Conservation (phyloP, 495 filamentous ascomycete species). For the Massariosphaeria phaeospora region DNA sequence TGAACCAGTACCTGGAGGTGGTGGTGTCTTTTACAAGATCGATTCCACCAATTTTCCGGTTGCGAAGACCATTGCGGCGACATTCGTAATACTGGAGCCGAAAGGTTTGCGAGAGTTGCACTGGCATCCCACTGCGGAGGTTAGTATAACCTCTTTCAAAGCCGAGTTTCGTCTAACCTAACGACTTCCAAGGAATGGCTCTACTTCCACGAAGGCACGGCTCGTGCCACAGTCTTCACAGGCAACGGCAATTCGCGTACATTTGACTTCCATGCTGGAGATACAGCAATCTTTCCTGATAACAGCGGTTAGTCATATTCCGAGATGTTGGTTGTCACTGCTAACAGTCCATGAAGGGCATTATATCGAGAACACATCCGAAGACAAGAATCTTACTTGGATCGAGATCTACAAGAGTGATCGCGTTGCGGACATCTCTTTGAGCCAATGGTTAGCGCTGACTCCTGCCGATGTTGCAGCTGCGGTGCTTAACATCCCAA, state of each 20-base stretch:
- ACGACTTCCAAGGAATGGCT: constrained; percentile 65
- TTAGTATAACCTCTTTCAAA: too few species aligned
- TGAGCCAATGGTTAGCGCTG: constrained; percentile 62
- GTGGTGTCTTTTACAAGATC: constrained; percentile 55
- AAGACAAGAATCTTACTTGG: constrained; percentile 57
- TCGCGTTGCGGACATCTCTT: constrained; percentile 56
- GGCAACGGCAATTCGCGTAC: constrained; percentile 55
- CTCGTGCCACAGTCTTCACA: constrained; percentile 58
- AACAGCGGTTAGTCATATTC: constrained; percentile 46
- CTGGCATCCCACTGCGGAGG: constrained; percentile 64
- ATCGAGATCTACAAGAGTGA: constrained; percentile 64
- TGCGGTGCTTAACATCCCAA: constrained; percentile 52
- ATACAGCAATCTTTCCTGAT: constrained; percentile 62
- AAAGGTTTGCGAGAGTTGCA: constrained; percentile 59
- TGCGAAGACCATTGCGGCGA: constrained; percentile 56
- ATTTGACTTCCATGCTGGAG: constrained; percentile 59
- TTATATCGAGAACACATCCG: constrained; percentile 62
- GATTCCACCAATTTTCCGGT: constrained; percentile 60
- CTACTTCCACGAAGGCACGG: constrained; percentile 58
- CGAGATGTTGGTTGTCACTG: neutral
- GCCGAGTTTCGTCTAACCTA: too few species aligned
- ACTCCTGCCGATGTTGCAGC: constrained; percentile 58
- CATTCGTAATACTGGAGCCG: constrained; percentile 56
- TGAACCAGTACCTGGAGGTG: constrained; percentile 53
- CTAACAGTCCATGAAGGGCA: constrained; percentile 39